Conservation (phyloP, 2,329 filamentous ascomycete species). For the Colletotrichum euphorbiae region DNA sequence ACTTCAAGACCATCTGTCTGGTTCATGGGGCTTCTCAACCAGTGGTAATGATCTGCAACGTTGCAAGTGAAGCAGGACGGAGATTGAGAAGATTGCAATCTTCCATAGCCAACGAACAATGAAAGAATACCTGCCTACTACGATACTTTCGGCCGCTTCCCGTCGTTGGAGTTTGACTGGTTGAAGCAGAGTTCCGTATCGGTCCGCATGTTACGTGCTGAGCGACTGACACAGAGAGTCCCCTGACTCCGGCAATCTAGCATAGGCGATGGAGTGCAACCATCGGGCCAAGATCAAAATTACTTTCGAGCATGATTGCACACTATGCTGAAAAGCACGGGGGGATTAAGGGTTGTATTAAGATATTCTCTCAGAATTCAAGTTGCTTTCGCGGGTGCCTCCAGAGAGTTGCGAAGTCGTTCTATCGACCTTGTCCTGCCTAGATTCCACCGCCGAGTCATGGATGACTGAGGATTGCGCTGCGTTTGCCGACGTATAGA, state of each 20-base stretch:
- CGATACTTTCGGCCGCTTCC: neutral
- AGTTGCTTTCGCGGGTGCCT: neutral
- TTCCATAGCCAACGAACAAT: neutral
- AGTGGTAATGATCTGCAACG: slow-evolving; percentile 23
- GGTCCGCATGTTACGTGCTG: neutral
- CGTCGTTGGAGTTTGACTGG: neutral
- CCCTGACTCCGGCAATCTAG: neutral
- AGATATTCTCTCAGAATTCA: neutral
- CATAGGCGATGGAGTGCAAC: neutral
- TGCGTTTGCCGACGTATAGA: no score
- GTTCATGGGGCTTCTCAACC: slow-evolving; percentile 20
- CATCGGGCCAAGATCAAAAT: neutral
- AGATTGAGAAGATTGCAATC: neutral
- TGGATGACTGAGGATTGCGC: no score
- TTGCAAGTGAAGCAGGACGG: slow-evolving; percentile 13
- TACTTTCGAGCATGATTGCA: neutral
- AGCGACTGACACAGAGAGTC: neutral
- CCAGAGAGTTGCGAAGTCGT: neutral
- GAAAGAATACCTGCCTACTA: neutral
- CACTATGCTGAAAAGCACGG: neutral
- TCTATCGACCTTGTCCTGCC: no score
- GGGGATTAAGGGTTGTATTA: neutral
- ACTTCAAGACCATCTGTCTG: neutral
- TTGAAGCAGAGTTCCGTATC: neutral
- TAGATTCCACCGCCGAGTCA: no score